Conservation (phyloP, 129 eudicot genomes). For the Pulicaria dysenterica region DNA sequence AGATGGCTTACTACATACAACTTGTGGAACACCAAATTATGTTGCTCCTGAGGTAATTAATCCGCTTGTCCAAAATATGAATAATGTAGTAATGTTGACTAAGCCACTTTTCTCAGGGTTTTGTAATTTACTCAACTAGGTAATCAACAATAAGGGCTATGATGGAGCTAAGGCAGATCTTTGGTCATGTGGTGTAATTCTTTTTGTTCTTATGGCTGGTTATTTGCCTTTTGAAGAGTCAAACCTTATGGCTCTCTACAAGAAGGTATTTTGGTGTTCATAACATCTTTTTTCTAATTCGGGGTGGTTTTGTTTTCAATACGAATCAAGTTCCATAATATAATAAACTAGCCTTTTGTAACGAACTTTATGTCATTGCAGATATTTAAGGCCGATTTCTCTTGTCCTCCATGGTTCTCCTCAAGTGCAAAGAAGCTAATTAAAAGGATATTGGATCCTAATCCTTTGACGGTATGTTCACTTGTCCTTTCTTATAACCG, state of each 20-base stretch:
- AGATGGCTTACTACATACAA: conserved; percentile 95
- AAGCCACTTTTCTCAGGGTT: conserved; percentile 25
- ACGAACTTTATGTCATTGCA: conserved; percentile 30
- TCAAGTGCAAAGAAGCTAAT: conserved; percentile 93
- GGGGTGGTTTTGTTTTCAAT: background rate
- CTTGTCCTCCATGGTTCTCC: conserved; percentile 95
- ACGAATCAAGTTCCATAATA: background rate
- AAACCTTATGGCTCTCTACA: conserved; percentile 83
- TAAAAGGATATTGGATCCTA: conserved; percentile 90
- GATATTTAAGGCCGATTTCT: conserved; percentile 82
- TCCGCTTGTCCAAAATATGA: conserved; percentile 2
- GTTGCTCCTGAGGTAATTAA: conserved; percentile 95
- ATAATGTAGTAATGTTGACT: background rate
- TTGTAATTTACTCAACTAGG: conserved; percentile 44
- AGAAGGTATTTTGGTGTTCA: conserved; percentile 55
- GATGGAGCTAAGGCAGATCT: conserved; percentile 99
- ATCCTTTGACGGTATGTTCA: conserved; percentile 72
- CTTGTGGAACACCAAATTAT: conserved; percentile 99
- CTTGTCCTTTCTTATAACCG: background rate
- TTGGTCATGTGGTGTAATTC: conserved; percentile 99
- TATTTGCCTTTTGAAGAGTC: conserved; percentile 93
- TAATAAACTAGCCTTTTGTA: background rate
- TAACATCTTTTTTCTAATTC: background rate
- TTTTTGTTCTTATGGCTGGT: conserved; percentile 98
- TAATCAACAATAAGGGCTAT: conserved; percentile 93